These are phyloP conservation scores for Tubosaeta sp. DNA, from an alignment of 768 basidiomycete species.

Conservation along the genomic window DNA sequence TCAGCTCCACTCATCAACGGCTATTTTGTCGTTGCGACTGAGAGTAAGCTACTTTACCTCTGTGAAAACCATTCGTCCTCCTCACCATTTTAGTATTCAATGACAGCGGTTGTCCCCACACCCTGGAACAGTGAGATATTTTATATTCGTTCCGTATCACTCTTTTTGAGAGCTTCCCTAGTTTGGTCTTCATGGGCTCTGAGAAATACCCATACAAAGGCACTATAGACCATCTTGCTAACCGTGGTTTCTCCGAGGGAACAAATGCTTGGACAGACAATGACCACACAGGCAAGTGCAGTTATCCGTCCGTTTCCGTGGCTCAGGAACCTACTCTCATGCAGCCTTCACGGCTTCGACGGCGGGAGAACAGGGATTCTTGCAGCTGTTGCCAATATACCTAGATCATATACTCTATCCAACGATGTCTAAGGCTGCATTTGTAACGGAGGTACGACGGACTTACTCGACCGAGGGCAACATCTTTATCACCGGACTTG, in stretches of 20 bases:
- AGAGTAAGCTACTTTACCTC: constrained; percentile 52
- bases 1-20: constrained; percentile 86
- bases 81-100: constrained; percentile 64
- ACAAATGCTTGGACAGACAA: constrained; percentile 98
- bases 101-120: constrained; percentile 94
- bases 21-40: constrained; percentile 85
- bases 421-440: constrained; percentile 85
- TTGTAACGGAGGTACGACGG: constrained; percentile 52
- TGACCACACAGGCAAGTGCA: constrained; percentile 60
- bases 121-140: constrained; percentile 80
- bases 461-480: background rate
- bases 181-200: constrained; percentile 92
- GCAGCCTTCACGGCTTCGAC: constrained; percentile 90
- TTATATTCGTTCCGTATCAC: background rate
- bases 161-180: constrained; percentile 26
- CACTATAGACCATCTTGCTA: constrained; percentile 90
- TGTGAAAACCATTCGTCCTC: background rate
- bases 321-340: background rate
- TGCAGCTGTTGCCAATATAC: constrained; percentile 83
- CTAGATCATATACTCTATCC: constrained; percentile 97
- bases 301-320: background rate
- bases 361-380: constrained; percentile 89
- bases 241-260: constrained; percentile 86
- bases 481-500: constrained; percentile 3
- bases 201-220: constrained; percentile 96